Evolutionary conservation across 2,329 filamentous ascomycete genomes (phyloP).

Genomic region (Pezicula rhizophila): DNA sequence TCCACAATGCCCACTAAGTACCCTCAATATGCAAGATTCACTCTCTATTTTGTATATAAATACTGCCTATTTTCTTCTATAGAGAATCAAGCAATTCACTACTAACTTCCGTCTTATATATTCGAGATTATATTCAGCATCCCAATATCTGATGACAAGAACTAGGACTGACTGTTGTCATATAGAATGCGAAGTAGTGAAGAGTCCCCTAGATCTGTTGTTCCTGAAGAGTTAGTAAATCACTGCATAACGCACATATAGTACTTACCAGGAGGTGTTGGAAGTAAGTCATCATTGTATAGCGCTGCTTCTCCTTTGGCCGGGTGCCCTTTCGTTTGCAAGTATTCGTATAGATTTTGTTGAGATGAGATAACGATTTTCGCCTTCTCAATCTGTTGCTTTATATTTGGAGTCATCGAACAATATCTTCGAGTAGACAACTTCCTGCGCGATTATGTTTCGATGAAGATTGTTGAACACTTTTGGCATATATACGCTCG

Average conservation of each 20-base stretch:
- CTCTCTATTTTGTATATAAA: too few relatives aligned
- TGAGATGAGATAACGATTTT: background rate
- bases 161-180: slow-evolving; percentile 28
- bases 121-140: slow-evolving; percentile 31
- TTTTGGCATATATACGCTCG: too few relatives aligned
- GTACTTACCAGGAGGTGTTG: slow-evolving; percentile 14
- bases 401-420: background rate
- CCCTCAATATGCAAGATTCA: too few relatives aligned
- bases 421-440: too few relatives aligned
- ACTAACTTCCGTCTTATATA: too few relatives aligned
- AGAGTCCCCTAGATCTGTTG: slow-evolving; percentile 19
- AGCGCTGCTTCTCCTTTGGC: slow-evolving; percentile 10
- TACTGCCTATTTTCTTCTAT: too few relatives aligned
- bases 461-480: too few relatives aligned
- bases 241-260: background rate
- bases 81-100: too few relatives aligned
- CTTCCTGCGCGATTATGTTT: too few relatives aligned
- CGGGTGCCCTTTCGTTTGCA: background rate
- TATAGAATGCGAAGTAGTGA: slow-evolving; percentile 29
- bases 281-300: slow-evolving; percentile 22
- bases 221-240: slow-evolving; percentile 2
- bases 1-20: too few relatives aligned
- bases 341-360: background rate
- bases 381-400: background rate
- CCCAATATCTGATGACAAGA: too few relatives aligned